Evolutionary conservation across 805 yeast genomes (phyloP).

Genomic region (Metschnikowia cubensis): DNA sequence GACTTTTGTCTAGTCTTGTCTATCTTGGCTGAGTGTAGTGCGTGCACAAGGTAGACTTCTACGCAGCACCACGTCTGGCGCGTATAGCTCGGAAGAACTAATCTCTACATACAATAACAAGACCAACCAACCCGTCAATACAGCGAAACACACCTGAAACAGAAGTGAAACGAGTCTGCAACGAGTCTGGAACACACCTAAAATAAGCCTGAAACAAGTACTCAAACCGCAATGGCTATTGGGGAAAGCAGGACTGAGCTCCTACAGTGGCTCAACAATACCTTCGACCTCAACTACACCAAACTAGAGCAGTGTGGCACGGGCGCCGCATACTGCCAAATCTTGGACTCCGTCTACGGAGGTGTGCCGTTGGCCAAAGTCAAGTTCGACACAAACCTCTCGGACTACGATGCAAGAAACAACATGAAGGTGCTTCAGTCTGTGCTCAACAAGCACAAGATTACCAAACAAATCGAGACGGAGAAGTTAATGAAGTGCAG

Average conservation of each 20-base stretch:
- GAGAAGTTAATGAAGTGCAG: slow-evolving; percentile 80
- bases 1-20: too few species aligned
- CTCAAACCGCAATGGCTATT: slow-evolving; percentile 15
- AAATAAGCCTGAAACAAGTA: background rate
- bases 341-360: slow-evolving; percentile 77
- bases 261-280: slow-evolving; percentile 76
- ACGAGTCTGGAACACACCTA: background rate
- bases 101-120: background rate
- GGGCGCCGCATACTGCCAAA: slow-evolving; percentile 93
- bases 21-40: too few species aligned
- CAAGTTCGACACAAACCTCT: slow-evolving; percentile 55
- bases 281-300: slow-evolving; percentile 58
- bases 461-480: slow-evolving; percentile 74
- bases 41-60: background rate
- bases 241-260: slow-evolving; percentile 85
- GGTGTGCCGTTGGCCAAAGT: slow-evolving; percentile 82
- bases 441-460: slow-evolving; percentile 64
- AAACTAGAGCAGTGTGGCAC: slow-evolving; percentile 93
- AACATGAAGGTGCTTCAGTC: slow-evolving; percentile 87
- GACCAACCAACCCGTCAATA: too few species aligned
- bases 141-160: too few species aligned
- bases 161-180: too few species aligned
- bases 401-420: slow-evolving; percentile 71
- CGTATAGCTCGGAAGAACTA: background rate
- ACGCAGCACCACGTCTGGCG: background rate